Base-by-base conservation (phyloP, 176 grass and related monocot species). In the Themeda triandra region DNA sequence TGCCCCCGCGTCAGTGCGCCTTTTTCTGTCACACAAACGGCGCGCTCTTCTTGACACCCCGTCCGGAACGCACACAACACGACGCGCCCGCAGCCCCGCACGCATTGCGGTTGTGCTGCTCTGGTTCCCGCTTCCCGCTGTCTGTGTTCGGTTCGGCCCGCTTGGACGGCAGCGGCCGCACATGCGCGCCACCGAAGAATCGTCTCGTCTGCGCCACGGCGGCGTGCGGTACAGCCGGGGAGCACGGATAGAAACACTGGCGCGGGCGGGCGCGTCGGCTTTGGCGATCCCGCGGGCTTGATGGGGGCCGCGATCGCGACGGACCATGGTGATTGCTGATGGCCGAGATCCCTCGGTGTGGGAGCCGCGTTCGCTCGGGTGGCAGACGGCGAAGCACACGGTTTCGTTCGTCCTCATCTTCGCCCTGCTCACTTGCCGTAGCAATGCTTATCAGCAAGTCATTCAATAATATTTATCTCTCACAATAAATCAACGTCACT, bases 261-360 rank as follows among this genome's bases (percentile, higher is more conserved):
- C 45, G 64, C 78, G 42, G 42, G 63, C 64, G 63, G 48, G 48
- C 48, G 48, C 78, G 19, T 69, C 31, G 63, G 78, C 78, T 53
- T 36, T 68, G 63, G 66, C 65, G 45, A 28, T 63, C 24, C 24
- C 64, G 64, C 35, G 35, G 33, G 10, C 37, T 3, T 35, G 33
- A 35, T 35, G 33, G 33, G 4, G 33, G 5, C 36, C 36, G 36
- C 36, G 72, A 66, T 13, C 6, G 62, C 62, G 62, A 65, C 28
- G 27, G 28, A 29, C 29, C 63, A 31, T 66, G 63, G 13, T 14
- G 63, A 32, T 49, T 49, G 42, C 42, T 3, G 46, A 49, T 49
- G 17, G 13, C 13, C 25, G 63, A 18, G 63, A 29, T 8, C 30
- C 30, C 44, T 46, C 44, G 15, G 45, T 14, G 62, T 64, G 64